Conservation (phyloP, 805 yeast genomes). For the Pichia nanzhaoensis region DNA sequence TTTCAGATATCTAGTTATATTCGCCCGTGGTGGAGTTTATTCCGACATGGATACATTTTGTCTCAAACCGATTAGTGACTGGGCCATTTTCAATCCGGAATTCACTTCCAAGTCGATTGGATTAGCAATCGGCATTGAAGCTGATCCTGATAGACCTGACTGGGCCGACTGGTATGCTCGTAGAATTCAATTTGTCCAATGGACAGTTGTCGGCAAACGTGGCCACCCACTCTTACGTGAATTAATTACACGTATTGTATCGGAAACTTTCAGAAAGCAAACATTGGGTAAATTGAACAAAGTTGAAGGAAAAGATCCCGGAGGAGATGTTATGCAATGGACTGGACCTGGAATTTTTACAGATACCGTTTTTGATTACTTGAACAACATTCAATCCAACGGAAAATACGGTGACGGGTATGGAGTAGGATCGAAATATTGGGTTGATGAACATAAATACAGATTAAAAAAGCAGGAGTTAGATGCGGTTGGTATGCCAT, state of each 20-base stretch:
- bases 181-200: constrained; percentile 90
- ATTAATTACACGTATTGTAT: constrained; percentile 70
- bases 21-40: constrained; percentile 90
- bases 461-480: constrained; percentile 19
- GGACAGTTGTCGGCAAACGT: constrained; percentile 86
- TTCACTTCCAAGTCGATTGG: constrained; percentile 36
- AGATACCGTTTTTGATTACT: constrained; percentile 72
- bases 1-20: constrained; percentile 78
- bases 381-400: constrained; percentile 49
- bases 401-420: constrained; percentile 30
- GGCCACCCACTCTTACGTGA: constrained; percentile 90
- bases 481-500: constrained; percentile 20
- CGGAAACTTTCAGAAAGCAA: constrained; percentile 57
- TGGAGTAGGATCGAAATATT: constrained; percentile 29
- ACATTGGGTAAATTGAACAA: constrained; percentile 38
- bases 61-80: constrained; percentile 61
- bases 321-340: constrained; percentile 85
- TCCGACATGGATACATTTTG: constrained; percentile 84
- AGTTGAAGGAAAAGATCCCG: constrained; percentile 53
- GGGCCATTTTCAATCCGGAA: constrained; percentile 54
- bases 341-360: constrained; percentile 97
- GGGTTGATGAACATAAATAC: constrained; percentile 21
- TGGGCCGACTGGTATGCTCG: constrained; percentile 94
- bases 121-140: constrained; percentile 84
- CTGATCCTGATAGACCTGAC: constrained; percentile 93